A percentile compares a stretch with the other conserved stretches of the same genome.
Evolutionary conservation across 2,329 filamentous ascomycete genomes (phyloP).

Genomic region (Leptographium procerum): DNA sequence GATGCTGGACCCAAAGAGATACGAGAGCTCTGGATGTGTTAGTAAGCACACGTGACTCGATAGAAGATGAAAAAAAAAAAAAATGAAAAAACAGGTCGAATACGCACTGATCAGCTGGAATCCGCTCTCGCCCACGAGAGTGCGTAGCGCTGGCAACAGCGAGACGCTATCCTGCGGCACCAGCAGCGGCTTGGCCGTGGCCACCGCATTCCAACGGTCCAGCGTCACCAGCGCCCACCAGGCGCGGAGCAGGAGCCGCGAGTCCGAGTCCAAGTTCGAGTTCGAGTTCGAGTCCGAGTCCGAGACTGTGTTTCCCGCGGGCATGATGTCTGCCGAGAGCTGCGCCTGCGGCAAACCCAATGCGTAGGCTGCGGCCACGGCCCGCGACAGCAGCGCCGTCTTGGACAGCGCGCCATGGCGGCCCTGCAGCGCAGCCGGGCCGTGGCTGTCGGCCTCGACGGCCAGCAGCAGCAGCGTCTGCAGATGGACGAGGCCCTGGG

Average conservation of each 20-base stretch:
- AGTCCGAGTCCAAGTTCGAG: constrained; percentile 47
- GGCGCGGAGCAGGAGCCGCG: constrained; percentile 49
- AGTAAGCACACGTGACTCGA: neutral
- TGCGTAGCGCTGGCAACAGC: constrained; percentile 45
- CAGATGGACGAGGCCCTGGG: constrained; percentile 44
- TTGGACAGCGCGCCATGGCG: constrained; percentile 35
- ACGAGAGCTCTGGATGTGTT: constrained; percentile 13
- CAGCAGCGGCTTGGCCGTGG: constrained; percentile 48
- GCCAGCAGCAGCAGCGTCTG: constrained; percentile 57
- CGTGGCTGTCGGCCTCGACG: constrained; percentile 51
- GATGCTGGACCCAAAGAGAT: constrained; percentile 34
- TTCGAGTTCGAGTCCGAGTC: constrained; percentile 49
- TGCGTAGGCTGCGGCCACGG: constrained; percentile 53
- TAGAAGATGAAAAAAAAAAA: no score
- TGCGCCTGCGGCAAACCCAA: constrained; percentile 46
- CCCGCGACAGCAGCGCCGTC: constrained; percentile 48
- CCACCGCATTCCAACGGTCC: constrained; percentile 63
- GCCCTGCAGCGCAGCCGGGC: constrained; percentile 28
- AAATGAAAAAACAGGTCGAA: neutral
- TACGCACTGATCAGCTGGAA: constrained; percentile 56
- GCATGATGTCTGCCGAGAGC: neutral
- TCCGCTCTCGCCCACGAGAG: constrained; percentile 48
- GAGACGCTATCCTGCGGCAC: constrained; percentile 53
- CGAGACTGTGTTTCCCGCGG: constrained; percentile 35
- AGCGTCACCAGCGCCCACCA: constrained; percentile 65